phyloP scores from a whole-genome alignment of 2,329 filamentous ascomycete genomes.

The Arthrocladium fulminans region DNA sequence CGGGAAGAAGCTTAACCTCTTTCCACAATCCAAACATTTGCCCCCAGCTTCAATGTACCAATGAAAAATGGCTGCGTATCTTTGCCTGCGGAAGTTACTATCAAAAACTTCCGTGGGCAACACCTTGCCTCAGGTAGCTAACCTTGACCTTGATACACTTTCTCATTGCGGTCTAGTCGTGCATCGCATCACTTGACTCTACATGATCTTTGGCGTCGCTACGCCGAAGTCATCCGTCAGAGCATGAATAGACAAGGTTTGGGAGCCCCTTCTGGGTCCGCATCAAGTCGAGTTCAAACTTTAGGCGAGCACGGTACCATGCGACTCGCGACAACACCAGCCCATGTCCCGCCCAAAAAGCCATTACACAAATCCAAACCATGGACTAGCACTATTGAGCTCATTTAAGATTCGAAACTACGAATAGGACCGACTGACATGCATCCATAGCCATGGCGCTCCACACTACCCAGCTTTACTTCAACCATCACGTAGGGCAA shows the following conservation, averaged over 20 bases:
- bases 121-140: neutral
- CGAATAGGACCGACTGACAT: slow-evolving; percentile 3
- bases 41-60: neutral
- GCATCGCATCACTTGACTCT: no score
- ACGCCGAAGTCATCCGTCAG: neutral
- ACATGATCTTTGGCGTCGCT: neutral
- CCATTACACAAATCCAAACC: no score
- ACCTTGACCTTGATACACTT: no score
- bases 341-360: neutral
- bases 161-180: neutral
- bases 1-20: neutral
- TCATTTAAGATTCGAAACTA: neutral
- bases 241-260: neutral
- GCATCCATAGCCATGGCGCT: neutral
- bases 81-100: neutral
- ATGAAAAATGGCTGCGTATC: neutral
- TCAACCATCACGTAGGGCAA: no score
- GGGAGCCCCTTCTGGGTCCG: no score
- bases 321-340: neutral
- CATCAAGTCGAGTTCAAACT: neutral
- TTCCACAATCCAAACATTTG: neutral
- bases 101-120: neutral
- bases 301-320: neutral
- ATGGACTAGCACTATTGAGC: neutral
- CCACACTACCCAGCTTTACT: no score